phyloP scores from a whole-genome alignment of 2,329 filamentous ascomycete species.

The Hymenoscyphus linearis region DNA sequence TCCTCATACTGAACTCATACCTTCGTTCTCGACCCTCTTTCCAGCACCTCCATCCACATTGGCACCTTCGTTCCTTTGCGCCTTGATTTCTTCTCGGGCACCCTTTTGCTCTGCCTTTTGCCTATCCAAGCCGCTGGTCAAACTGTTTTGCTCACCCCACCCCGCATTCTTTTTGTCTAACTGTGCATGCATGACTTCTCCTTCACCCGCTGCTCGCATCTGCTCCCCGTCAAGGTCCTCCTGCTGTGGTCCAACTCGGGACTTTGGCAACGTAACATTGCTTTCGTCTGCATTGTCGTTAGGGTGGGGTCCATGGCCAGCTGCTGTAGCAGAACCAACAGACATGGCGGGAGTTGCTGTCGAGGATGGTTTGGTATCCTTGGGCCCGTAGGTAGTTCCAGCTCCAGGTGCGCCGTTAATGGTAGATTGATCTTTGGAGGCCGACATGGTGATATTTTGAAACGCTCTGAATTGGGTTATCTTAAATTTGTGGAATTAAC shows the following conservation, averaged over 20 bases:
- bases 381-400: slow-evolving; percentile 26
- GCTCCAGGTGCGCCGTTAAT: slow-evolving; percentile 23
- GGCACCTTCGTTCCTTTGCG: slow-evolving; percentile 20
- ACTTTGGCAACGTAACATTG: slow-evolving; percentile 22
- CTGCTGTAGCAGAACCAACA: slow-evolving; percentile 28
- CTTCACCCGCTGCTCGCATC: slow-evolving; percentile 28
- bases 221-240: slow-evolving; percentile 32
- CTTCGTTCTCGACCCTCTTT: slow-evolving; percentile 28
- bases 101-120: slow-evolving; percentile 31
- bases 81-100: slow-evolving; percentile 27
- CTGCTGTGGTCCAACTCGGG: slow-evolving; percentile 26
- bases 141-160: slow-evolving; percentile 29
- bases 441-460: slow-evolving; percentile 22
- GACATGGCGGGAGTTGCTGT: slow-evolving; percentile 25
- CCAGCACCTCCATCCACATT: slow-evolving; percentile 30
- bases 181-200: slow-evolving; percentile 30
- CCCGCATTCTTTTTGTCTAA: slow-evolving; percentile 31
- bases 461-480: background rate
- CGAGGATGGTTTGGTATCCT: slow-evolving; percentile 18
- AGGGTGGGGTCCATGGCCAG: slow-evolving; percentile 29
- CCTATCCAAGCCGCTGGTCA: slow-evolving; percentile 29
- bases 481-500: background rate
- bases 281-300: slow-evolving; percentile 28
- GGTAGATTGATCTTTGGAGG: slow-evolving; percentile 27
- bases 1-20: slow-evolving; percentile 22